Evolutionary conservation across 202 grass and related monocot species (phyloP), one percentile per base, ranked within the genome.

Genomic region (Dendrocalamus latiflorus): DNA sequence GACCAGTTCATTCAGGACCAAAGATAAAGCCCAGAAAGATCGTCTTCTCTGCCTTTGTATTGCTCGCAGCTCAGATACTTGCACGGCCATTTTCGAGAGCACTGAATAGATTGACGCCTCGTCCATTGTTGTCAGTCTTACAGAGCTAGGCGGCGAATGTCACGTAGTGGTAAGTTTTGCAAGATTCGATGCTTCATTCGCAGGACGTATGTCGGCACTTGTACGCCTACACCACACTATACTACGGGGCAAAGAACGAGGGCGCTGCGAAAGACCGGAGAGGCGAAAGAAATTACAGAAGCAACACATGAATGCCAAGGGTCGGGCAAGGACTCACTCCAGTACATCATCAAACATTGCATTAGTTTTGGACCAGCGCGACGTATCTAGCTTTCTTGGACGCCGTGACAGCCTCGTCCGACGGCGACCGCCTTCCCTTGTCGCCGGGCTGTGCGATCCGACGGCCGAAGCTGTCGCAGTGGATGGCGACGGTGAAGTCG

Each of bases 401-500:
- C 2, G 15, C 24, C 24, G 30, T 28, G 47, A 48, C 16, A 13
- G 59, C 78, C 3, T 38, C 42, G 50, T 83, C 60, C 22, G 73
- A 53, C 68, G 74, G 74, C 34, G 74, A 83, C 34, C 50, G 50
- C 43, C 72, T 39, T 78, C 34, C 54, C 72, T 13, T 34, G 36
- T n/a, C 55, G 61, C 44, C 75, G 84, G 90, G 80, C 36, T 70
- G 77, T 36, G 74, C 45, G 42, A 85, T 60, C 67, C 5, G 76
- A 55, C 76, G 82, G 17, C 90, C 92, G 8, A 65, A 70, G 69
- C 42, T 85, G 42, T 95, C 89, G 55, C 91, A 98, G 74, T 98
- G 89, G 79, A 98, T 89, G 26, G 59, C 83, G 12, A 85, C 95
- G 1, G 91, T 68, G 70, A 98, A 98, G 50, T 91, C 70, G 11